A percentile compares a stretch with the other conserved stretches of the same genome.
phyloP scores from a whole-genome alignment of 345 rosid species.

The Mercurialis annua region DNA sequence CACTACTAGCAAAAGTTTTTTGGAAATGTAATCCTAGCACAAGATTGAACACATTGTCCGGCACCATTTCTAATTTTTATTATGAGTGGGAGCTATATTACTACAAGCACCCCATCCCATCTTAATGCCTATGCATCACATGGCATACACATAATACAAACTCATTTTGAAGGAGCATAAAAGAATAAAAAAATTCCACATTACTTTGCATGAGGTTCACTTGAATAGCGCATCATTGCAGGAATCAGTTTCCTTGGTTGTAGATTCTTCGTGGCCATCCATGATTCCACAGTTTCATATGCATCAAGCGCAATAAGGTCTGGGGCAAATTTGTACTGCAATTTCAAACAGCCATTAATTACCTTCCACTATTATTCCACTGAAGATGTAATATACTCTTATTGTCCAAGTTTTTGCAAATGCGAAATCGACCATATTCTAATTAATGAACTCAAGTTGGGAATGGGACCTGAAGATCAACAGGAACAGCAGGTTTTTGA shows the following conservation, averaged over 20 bases:
- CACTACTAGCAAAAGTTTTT: not conserved
- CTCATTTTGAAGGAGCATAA: not conserved
- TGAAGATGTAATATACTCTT: conserved; percentile 14
- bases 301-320: conserved; percentile 95
- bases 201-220: conserved; percentile 99
- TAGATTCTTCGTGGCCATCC: conserved; percentile 85
- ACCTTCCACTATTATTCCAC: conserved; percentile 17
- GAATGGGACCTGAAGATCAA: conserved; percentile 82
- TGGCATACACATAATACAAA: not conserved
- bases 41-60: not conserved
- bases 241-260: conserved; percentile 92
- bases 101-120: not conserved
- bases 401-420: conserved; percentile 8
- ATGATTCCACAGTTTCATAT: conserved; percentile 97
- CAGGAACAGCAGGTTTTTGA: conserved; percentile 76
- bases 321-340: conserved; percentile 96
- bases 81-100: not conserved
- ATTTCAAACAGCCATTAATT: conserved; percentile 19
- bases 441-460: conserved; percentile 19
- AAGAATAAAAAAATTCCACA: conserved; percentile 8
- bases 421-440: conserved; percentile 8
- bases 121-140: not conserved
- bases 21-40: not conserved
- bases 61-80: not conserved
- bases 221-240: conserved; percentile 99